phyloP scores from a whole-genome alignment of 139 green algal genomes.

The Ettlia oleoabundans region DNA sequence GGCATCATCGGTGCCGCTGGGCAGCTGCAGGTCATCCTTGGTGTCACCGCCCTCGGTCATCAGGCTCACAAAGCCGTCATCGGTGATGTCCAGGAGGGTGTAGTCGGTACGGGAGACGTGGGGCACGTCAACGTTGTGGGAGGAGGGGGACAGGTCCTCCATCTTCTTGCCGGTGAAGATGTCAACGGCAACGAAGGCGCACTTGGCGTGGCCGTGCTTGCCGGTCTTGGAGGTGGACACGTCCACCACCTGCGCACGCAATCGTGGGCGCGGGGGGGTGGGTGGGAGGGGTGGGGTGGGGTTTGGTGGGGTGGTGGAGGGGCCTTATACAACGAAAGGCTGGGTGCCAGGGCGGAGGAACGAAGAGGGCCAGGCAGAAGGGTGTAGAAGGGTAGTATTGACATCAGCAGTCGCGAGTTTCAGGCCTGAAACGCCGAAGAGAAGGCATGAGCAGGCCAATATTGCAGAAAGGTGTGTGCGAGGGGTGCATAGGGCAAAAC shows the following conservation, averaged over 20 bases:
- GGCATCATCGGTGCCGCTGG: constrained; percentile 85
- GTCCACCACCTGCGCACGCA: constrained; percentile 87
- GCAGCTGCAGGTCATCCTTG: constrained; percentile 96
- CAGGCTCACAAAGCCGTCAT: constrained; percentile 95
- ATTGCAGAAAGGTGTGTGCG: no score
- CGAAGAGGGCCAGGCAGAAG: no score
- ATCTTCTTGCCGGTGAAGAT: constrained; percentile 99
- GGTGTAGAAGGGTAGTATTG: no score
- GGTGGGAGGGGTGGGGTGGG: no score
- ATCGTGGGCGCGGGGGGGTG: no score
- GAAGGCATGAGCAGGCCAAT: no score
- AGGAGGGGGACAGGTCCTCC: constrained; percentile 97
- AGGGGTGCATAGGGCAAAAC: no score
- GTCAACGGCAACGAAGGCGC: constrained; percentile 95
- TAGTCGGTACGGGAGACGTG: constrained; percentile 84
- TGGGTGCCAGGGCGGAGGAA: no score
- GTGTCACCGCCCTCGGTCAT: constrained; percentile 93
- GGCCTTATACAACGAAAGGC: no score
- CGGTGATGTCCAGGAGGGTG: constrained; percentile 94
- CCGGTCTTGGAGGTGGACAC: constrained; percentile 99
- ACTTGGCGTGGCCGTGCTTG: constrained; percentile 99
- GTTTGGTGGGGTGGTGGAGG: no score
- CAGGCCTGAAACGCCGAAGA: no score
- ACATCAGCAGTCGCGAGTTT: no score
- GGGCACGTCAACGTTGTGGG: constrained; percentile 94